These are phyloP conservation scores for Cytospora piceicola DNA, from an alignment of 2,329 filamentous ascomycete genomes.

Conservation along the genomic window DNA sequence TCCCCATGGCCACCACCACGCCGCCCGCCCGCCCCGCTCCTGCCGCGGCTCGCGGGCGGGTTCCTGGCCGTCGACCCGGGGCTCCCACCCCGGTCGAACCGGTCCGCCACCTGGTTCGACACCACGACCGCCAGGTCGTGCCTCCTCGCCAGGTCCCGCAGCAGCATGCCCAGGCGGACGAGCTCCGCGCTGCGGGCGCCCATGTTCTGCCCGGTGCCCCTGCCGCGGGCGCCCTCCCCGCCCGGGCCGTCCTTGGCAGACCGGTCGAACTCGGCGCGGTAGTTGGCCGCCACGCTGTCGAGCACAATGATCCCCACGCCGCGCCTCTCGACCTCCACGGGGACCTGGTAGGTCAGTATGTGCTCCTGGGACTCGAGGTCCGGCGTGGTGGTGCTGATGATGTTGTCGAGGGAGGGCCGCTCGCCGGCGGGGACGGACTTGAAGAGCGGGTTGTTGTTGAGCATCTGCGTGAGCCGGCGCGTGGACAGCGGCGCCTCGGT, in stretches of 20 bases:
- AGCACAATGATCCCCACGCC: conserved; percentile 81
- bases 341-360: conserved; percentile 90
- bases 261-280: conserved; percentile 84
- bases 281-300: conserved; percentile 94
- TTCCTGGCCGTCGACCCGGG: conserved; percentile 32
- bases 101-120: conserved; percentile 93
- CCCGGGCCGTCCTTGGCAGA: conserved; percentile 7
- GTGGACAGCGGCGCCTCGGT: conserved; percentile 89
- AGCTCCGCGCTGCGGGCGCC: conserved; percentile 78
- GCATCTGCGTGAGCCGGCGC: conserved; percentile 77
- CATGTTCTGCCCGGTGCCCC: conserved; percentile 58
- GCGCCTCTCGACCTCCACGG: conserved; percentile 77
- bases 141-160: conserved; percentile 75
- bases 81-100: conserved; percentile 56
- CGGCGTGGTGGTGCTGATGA: conserved; percentile 81
- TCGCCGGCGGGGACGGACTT: conserved; percentile 34
- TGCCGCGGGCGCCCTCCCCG: conserved; percentile 29
- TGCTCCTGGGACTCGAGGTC: conserved; percentile 96
- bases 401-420: conserved; percentile 69
- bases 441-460: conserved; percentile 68
- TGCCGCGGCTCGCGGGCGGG: conserved; percentile 22
- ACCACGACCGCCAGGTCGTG: conserved; percentile 84
- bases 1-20: not conserved
- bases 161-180: conserved; percentile 72
- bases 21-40: conserved; percentile 1